Conservation (phyloP, 495 filamentous ascomycete genomes). For the Lasiosphaeriaceae sp. region DNA sequence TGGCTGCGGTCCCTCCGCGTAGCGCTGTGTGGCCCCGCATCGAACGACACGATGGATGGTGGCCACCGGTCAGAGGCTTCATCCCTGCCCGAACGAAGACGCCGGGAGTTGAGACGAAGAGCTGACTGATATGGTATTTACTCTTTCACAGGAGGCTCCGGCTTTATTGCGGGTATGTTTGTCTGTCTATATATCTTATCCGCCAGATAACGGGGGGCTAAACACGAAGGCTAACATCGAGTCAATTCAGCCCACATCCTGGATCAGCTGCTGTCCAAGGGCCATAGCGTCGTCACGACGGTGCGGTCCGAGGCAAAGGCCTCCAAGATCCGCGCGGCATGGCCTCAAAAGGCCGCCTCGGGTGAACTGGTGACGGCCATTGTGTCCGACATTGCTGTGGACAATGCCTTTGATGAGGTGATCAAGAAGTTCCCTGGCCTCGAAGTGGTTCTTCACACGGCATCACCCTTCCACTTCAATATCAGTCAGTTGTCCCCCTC, state of each 20-base stretch:
- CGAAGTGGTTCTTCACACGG: conserved; percentile 85
- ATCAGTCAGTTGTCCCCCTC: conserved; percentile 27
- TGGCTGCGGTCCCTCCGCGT: not conserved
- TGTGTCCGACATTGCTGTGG: conserved; percentile 76
- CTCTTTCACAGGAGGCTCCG: conserved; percentile 40
- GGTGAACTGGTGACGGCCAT: conserved; percentile 71
- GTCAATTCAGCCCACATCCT: conserved; percentile 62
- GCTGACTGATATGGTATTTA: not conserved
- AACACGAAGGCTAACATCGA: not conserved
- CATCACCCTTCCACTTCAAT: conserved; percentile 52
- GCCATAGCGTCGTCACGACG: conserved; percentile 76
- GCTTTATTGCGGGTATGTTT: conserved; percentile 48
- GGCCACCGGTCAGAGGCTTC: not conserved
- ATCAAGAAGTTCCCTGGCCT: conserved; percentile 71
- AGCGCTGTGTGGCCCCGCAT: not conserved
- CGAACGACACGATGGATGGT: too few relatives aligned
- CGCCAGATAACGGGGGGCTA: not conserved
- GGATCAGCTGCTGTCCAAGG: conserved; percentile 63
- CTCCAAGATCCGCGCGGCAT: conserved; percentile 63
- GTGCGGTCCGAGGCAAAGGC: conserved; percentile 80
- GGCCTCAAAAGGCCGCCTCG: conserved; percentile 50
- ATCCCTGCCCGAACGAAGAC: not conserved
- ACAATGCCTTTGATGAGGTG: conserved; percentile 74
- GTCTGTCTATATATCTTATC: not conserved
- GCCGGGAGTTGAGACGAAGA: too few relatives aligned